Base-by-base conservation (phyloP, 1,284 basidiomycete species). In the Singerocomus rubriflavus region DNA sequence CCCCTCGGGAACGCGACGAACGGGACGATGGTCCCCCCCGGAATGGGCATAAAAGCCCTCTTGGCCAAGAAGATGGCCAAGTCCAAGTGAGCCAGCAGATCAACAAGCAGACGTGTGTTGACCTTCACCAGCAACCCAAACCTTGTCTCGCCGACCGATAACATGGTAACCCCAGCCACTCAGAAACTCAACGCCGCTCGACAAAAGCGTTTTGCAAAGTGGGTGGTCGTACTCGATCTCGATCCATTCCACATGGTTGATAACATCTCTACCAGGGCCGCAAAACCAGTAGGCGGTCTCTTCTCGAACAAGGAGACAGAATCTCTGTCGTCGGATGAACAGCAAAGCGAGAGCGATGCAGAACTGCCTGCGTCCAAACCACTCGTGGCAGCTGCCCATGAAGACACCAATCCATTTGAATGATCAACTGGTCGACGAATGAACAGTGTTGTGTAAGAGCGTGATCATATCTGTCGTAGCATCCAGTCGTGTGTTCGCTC, bases 151-250 rank as follows among this genome's bases (percentile, higher is more conserved):
- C 94, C 94, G 6, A 96, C 94, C 9, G 94, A 98, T 70, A 91
- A 89, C 63, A 77, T 97, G 69, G 84, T 96, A 78, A 95, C 93
- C 5, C 94, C 94, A 1, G 85, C 84, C 67, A 89, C 92, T 6
- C 86, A 92, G 71, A 97, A 96, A 71, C 80, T 97, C 48, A 85
- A 77, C 46, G 87, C 88, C 17, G 87, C 88, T 4, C 94, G 86
- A 79, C 93, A 94, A 79, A 93, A 93, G 70, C 91, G 92, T 61
- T 97, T 95, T 64, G 74, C 72, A 46, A 95, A 91, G 93, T 95
- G 58, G 44, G 88, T 74, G 17, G 30, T 14, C n/a, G 25, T 14
- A 27, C 45, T 35, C 34, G 39, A 42, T 43, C 48, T 11, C 21
- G 21, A 21, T 21, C 21, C 21, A 45, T 40, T 35, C 21, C 41